Evolutionary conservation across 805 yeast species (phyloP).

Genomic region (Starmerella ratchasimensis): DNA sequence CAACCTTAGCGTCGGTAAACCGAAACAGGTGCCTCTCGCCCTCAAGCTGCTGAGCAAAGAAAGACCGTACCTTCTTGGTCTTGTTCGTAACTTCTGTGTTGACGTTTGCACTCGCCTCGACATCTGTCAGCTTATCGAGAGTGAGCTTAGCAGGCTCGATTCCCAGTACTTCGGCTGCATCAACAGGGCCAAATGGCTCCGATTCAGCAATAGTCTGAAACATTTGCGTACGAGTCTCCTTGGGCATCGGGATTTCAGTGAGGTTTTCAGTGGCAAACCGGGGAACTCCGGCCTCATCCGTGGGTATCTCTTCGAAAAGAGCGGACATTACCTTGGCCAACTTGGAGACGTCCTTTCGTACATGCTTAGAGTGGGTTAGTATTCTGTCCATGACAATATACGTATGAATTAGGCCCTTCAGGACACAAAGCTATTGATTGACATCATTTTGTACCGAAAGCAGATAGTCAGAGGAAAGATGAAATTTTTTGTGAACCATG

Average conservation of each 20-base stretch:
- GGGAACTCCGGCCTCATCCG: conserved; percentile 22
- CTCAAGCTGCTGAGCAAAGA: conserved; percentile 44
- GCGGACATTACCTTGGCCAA: conserved; percentile 53
- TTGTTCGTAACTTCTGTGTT: conserved; percentile 25
- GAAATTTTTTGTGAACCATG: conserved; percentile 34
- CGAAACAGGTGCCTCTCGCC: conserved; percentile 63
- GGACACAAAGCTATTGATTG: too few species aligned
- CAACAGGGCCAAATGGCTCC: conserved; percentile 90
- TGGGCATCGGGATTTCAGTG: conserved; percentile 88
- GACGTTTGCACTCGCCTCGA: conserved; percentile 13
- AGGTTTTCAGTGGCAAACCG: conserved; percentile 48
- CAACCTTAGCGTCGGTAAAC: conserved; percentile 66
- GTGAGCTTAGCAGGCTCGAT: conserved; percentile 81
- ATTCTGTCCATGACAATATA: conserved; percentile 21
- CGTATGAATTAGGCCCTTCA: too few species aligned
- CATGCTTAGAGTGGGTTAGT: conserved; percentile 19
- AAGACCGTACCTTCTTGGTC: conserved; percentile 23
- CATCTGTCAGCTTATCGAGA: conserved; percentile 40
- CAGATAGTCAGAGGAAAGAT: conserved; percentile 14
- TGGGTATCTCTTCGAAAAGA: conserved; percentile 55
- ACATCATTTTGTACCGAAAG: too few species aligned
- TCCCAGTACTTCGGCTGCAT: conserved; percentile 74
- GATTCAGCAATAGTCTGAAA: conserved; percentile 85
- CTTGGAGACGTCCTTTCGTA: conserved; percentile 42
- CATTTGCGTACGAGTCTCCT: conserved; percentile 64